Evolutionary conservation across 139 green algal species (phyloP).

Genomic region (Chlorella sp.): DNA sequence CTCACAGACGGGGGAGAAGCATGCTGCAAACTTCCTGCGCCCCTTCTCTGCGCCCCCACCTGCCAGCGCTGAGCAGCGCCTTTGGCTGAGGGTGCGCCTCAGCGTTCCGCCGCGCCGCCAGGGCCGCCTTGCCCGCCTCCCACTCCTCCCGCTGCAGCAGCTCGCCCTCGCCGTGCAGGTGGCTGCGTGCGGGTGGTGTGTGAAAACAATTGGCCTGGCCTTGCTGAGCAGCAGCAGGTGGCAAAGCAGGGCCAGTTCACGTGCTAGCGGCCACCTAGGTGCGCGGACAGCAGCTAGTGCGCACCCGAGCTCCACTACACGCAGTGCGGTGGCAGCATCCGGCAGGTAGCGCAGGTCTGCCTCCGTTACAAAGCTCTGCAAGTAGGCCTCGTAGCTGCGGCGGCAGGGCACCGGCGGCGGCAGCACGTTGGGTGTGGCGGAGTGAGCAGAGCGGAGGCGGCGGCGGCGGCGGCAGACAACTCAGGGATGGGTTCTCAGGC

Average conservation of each 20-base stretch:
- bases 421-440: too few relatives aligned
- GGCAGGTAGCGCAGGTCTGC: constrained; percentile 91
- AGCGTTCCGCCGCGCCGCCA: constrained; percentile 71
- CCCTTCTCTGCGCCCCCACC: not conserved
- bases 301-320: constrained; percentile 32
- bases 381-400: constrained; percentile 91
- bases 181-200: constrained; percentile 47
- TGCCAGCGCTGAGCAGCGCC: constrained; percentile 69
- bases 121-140: constrained; percentile 79
- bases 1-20: too few relatives aligned
- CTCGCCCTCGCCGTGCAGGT: constrained; percentile 87
- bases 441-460: not conserved
- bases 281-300: not conserved
- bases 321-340: constrained; percentile 76
- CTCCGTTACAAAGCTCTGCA: constrained; percentile 87
- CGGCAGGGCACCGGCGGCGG: not conserved
- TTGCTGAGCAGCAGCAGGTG: not conserved
- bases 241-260: too few relatives aligned
- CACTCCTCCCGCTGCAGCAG: constrained; percentile 92
- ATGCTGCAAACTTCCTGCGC: too few relatives aligned
- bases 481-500: not conserved
- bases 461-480: not conserved
- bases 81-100: constrained; percentile 81
- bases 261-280: too few relatives aligned
- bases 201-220: constrained; percentile 30